A percentile compares a stretch with the other conserved stretches of the same genome.
Conservation (phyloP, 352 stramenopile species). For the Phytophthora sojae region DNA sequence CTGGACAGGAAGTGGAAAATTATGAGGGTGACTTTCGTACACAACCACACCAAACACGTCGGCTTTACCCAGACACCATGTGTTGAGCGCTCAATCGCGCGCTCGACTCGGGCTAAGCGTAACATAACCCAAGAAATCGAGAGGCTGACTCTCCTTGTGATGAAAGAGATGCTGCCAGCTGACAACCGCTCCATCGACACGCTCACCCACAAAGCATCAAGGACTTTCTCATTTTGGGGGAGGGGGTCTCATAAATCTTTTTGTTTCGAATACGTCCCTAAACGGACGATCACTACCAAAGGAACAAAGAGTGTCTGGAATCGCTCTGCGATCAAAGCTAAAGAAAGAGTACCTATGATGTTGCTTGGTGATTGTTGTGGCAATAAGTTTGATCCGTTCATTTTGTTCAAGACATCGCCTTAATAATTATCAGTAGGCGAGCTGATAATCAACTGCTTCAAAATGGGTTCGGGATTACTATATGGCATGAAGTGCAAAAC, state of each 20-base stretch:
- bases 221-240: conserved; percentile 1
- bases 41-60: conserved; percentile 9
- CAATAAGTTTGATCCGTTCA: conserved; percentile 34
- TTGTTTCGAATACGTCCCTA: neutral
- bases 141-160: neutral
- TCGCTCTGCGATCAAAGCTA: conserved; percentile 18
- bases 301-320: conserved; percentile 39
- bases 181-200: neutral
- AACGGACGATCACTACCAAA: neutral
- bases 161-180: neutral
- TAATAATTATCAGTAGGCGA: too few species aligned
- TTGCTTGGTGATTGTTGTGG: conserved; percentile 28
- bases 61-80: neutral
- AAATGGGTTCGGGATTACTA: neutral
- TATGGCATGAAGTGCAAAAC: neutral
- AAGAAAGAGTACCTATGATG: conserved; percentile 39
- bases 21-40: conserved; percentile 5
- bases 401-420: neutral
- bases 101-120: neutral
- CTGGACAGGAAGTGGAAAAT: conserved; percentile 4
- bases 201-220: neutral
- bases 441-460: too few species aligned
- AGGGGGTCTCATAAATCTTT: too few species aligned
- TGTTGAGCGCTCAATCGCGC: neutral
- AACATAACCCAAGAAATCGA: conserved; percentile 2